phyloP scores from a whole-genome alignment of 192 early-diverging fungal species.

The Linnemannia exigua region DNA sequence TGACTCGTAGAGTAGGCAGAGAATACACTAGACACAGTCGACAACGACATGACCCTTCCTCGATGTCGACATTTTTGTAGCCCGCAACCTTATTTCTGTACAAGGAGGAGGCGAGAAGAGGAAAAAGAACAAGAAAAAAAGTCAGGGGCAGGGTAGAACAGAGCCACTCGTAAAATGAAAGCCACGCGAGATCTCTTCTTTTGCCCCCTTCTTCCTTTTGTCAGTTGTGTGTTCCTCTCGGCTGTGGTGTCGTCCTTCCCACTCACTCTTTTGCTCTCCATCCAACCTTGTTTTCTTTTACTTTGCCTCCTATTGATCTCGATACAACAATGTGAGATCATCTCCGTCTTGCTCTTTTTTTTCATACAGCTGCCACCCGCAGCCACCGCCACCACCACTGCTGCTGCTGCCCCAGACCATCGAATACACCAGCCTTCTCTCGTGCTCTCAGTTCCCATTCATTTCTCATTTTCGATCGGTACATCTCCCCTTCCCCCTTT shows the following conservation, averaged over 20 bases:
- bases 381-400: no score
- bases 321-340: background rate
- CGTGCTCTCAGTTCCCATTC: background rate
- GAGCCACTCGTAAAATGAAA: background rate
- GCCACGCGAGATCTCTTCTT: background rate
- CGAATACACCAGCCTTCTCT: background rate
- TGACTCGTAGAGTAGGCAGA: background rate
- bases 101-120: background rate
- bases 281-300: background rate
- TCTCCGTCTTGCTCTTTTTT: background rate
- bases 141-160: background rate
- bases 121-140: background rate
- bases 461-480: background rate
- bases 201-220: background rate
- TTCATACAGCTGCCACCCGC: background rate
- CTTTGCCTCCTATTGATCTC: background rate
- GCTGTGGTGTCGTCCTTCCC: background rate
- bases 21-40: background rate
- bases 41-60: background rate
- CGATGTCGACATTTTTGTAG: background rate
- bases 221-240: background rate
- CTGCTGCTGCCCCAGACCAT: constrained; percentile 8
- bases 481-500: background rate
- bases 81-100: background rate
- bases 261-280: background rate